A percentile compares a stretch with the other conserved stretches of the same genome.
phyloP scores from a whole-genome alignment of 495 filamentous ascomycete genomes.

The Wilcoxina mikolae region DNA sequence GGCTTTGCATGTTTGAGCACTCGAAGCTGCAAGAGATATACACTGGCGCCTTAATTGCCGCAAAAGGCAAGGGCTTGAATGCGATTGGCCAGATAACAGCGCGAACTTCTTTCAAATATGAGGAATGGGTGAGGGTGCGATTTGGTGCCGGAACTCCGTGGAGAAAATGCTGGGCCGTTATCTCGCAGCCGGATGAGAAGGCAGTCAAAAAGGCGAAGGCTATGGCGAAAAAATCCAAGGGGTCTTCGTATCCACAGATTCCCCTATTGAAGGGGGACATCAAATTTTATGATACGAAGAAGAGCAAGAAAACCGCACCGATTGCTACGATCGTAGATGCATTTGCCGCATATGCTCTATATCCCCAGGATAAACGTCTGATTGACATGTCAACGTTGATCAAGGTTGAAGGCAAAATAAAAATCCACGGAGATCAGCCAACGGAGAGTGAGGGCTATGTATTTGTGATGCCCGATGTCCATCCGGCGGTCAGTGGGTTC shows the following conservation, averaged over 20 bases:
- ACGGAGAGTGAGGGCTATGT: slow-evolving; percentile 78
- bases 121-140: slow-evolving; percentile 90
- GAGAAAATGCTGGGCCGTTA: slow-evolving; percentile 92
- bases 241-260: slow-evolving; percentile 49
- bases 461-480: slow-evolving; percentile 92
- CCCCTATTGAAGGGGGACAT: slow-evolving; percentile 68
- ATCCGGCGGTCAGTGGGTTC: slow-evolving; percentile 79
- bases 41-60: slow-evolving; percentile 86
- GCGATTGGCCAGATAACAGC: slow-evolving; percentile 78
- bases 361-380: slow-evolving; percentile 80
- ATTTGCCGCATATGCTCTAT: slow-evolving; percentile 86
- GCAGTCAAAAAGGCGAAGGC: slow-evolving; percentile 71
- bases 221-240: slow-evolving; percentile 55
- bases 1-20: slow-evolving; percentile 90
- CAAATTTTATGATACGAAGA: slow-evolving; percentile 85
- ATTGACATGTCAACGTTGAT: slow-evolving; percentile 90
- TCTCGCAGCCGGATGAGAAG: slow-evolving; percentile 84
- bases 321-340: slow-evolving; percentile 85
- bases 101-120: slow-evolving; percentile 53
- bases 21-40: slow-evolving; percentile 89
- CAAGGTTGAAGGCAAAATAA: slow-evolving; percentile 85
- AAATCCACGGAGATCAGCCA: slow-evolving; percentile 59
- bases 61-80: slow-evolving; percentile 77
- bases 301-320: slow-evolving; percentile 78
- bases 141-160: slow-evolving; percentile 95